phyloP scores from a whole-genome alignment of 2,329 filamentous ascomycete species.

The Fusarium sp. region DNA sequence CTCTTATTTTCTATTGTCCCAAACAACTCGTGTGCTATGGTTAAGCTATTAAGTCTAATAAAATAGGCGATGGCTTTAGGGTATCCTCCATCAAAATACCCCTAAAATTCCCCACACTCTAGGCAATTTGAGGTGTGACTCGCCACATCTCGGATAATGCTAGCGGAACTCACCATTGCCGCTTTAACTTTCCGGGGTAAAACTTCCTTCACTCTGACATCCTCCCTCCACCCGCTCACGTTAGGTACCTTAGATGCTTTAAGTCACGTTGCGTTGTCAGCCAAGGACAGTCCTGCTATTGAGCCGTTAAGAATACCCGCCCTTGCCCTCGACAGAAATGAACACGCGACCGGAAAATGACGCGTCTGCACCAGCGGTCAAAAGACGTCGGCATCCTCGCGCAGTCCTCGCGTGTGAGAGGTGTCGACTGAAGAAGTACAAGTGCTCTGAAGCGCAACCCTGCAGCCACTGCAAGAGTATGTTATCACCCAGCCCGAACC shows the following conservation, averaged over 20 bases:
- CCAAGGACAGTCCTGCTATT: too few species aligned
- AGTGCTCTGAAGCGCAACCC: conserved; percentile 10
- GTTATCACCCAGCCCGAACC: not conserved
- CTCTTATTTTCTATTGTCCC: too few species aligned
- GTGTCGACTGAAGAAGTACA: conserved; percentile 16
- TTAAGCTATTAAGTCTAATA: too few species aligned
- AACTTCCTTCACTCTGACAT: too few species aligned
- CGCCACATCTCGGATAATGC: not conserved
- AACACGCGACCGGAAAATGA: conserved; percentile 18
- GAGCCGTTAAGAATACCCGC: too few species aligned
- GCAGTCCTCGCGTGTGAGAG: conserved; percentile 12
- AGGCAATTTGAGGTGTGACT: not conserved
- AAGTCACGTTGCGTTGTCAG: too few species aligned
- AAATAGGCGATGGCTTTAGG: too few species aligned
- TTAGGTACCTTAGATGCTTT: too few species aligned
- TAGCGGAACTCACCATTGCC: not conserved
- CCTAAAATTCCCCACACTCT: conserved; percentile 4
- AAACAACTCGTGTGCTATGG: too few species aligned
- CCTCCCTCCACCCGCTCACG: too few species aligned
- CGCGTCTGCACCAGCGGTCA: conserved; percentile 3
- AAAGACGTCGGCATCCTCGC: not conserved
- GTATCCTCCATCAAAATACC: not conserved
- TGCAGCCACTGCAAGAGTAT: conserved; percentile 10
- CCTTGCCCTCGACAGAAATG: not conserved
- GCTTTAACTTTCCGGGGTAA: not conserved